A percentile compares a stretch with the other conserved stretches of the same genome.
Conservation (phyloP, 805 yeast genomes). For the Cyberlindnera xylosilytica region DNA sequence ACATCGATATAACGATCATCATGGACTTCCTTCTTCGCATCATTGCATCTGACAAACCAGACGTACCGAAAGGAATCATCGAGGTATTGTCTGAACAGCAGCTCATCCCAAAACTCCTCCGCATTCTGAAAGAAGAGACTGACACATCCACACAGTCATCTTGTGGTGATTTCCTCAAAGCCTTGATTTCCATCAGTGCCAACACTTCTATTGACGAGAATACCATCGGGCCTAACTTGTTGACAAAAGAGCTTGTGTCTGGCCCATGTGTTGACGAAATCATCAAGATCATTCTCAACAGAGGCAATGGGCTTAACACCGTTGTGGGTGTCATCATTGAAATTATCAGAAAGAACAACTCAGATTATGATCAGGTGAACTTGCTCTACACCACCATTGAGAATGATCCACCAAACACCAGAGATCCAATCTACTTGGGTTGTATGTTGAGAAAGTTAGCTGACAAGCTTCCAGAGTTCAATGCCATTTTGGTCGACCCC, state of each 20-base stretch:
- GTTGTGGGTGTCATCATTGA: constrained; percentile 94
- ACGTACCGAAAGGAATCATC: constrained; percentile 83
- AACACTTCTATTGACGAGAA: constrained; percentile 75
- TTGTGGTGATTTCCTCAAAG: constrained; percentile 91
- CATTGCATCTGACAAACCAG: constrained; percentile 88
- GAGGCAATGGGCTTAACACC: constrained; percentile 80
- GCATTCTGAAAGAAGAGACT: constrained; percentile 59
- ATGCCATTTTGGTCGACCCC: constrained; percentile 39
- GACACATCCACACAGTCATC: constrained; percentile 76
- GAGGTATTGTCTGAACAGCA: constrained; percentile 72
- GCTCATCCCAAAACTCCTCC: constrained; percentile 67
- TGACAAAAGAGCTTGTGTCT: constrained; percentile 83
- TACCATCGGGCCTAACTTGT: constrained; percentile 90
- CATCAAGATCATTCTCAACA: constrained; percentile 62
- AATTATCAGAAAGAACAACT: constrained; percentile 89
- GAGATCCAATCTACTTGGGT: constrained; percentile 92
- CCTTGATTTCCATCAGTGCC: constrained; percentile 91
- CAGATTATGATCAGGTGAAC: constrained; percentile 88
- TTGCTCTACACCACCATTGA: constrained; percentile 71
- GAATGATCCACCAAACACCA: constrained; percentile 80
- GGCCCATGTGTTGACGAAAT: constrained; percentile 58
- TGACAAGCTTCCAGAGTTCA: constrained; percentile 53
- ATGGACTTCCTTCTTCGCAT: constrained; percentile 89
- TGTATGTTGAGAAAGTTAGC: constrained; percentile 73
- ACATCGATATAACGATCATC: constrained; percentile 83